A percentile compares a stretch with the other conserved stretches of the same genome.
phyloP scores from a whole-genome alignment of 768 basidiomycete species.

The Suillus sp. region DNA sequence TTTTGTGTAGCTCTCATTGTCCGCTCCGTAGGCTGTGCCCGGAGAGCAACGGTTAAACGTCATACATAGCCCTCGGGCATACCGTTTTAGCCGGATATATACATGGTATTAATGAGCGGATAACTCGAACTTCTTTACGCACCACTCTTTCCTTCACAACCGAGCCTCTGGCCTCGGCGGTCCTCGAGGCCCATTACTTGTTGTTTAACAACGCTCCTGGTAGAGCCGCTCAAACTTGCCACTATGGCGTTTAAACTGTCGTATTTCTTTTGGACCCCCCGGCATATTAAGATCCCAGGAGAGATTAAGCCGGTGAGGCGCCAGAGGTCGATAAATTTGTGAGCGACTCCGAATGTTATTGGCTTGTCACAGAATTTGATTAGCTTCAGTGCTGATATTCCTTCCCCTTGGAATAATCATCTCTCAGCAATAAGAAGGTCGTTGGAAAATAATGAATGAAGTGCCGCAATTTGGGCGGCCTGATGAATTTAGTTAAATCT shows the following conservation, averaged over 20 bases:
- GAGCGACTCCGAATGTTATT: slow-evolving; percentile 9
- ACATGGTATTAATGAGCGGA: slow-evolving; percentile 17
- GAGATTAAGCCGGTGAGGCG: slow-evolving; percentile 31
- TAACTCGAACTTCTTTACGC: not conserved
- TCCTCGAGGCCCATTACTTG: slow-evolving; percentile 2
- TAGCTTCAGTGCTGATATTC: slow-evolving; percentile 26
- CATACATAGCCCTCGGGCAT: slow-evolving; percentile 2
- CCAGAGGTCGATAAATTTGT: slow-evolving; percentile 31
- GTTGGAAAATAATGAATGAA: slow-evolving; percentile 23
- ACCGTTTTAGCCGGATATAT: slow-evolving; percentile 3
- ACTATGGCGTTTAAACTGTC: slow-evolving; percentile 45
- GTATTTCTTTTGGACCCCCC: slow-evolving; percentile 55
- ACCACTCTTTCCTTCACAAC: slow-evolving; percentile 2
- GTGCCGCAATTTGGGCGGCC: not conserved
- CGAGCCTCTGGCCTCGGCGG: not conserved
- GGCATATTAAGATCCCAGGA: slow-evolving; percentile 52
- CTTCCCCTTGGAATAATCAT: slow-evolving; percentile 32
- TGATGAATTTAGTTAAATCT: slow-evolving; percentile 20
- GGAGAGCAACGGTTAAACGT: not conserved
- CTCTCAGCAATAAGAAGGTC: slow-evolving; percentile 36
- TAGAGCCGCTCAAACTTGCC: not conserved
- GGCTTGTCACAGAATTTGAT: not conserved
- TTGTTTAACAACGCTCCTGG: slow-evolving; percentile 4
- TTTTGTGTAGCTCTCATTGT: not conserved
- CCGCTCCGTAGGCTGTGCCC: not conserved